Evolutionary conservation across 163 green algal genomes (phyloP).

Genomic region (Chlamydomonas reinhardtii): DNA sequence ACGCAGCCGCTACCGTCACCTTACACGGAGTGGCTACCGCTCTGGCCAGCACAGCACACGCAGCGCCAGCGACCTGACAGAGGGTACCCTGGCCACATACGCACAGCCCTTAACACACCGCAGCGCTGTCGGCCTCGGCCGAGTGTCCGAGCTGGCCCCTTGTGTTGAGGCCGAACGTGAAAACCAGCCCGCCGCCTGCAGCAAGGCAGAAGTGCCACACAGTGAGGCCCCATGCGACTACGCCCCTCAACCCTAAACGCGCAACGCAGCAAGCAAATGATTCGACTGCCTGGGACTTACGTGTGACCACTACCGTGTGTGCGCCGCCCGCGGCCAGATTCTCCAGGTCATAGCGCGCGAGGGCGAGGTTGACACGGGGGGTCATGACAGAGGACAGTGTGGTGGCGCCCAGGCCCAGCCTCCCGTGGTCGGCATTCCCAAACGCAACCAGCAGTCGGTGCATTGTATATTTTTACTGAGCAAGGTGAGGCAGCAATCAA

Average conservation of each 20-base stretch:
- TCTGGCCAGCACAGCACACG: too few relatives aligned
- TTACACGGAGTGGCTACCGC: too few relatives aligned
- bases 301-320: slow-evolving; percentile 9
- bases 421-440: not conserved
- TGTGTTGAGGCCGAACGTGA: slow-evolving; percentile 10
- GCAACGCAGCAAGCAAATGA: not conserved
- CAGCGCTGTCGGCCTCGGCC: not conserved
- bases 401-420: not conserved
- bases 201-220: too few relatives aligned
- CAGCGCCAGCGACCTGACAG: too few relatives aligned
- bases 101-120: not conserved
- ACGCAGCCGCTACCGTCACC: not conserved
- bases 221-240: too few relatives aligned
- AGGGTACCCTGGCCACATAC: too few relatives aligned
- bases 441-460: slow-evolving; percentile 9
- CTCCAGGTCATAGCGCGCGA: not conserved
- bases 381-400: not conserved
- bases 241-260: too few relatives aligned
- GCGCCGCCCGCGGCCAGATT: not conserved
- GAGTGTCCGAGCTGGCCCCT: slow-evolving; percentile 5
- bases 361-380: not conserved
- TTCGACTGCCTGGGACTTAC: not conserved
- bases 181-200: slow-evolving; percentile 3
- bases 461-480: too few relatives aligned
- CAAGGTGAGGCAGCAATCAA: too few relatives aligned